Evolutionary conservation across 208 protist species (phyloP).

Genomic region (Herpetomonas tarakana): DNA sequence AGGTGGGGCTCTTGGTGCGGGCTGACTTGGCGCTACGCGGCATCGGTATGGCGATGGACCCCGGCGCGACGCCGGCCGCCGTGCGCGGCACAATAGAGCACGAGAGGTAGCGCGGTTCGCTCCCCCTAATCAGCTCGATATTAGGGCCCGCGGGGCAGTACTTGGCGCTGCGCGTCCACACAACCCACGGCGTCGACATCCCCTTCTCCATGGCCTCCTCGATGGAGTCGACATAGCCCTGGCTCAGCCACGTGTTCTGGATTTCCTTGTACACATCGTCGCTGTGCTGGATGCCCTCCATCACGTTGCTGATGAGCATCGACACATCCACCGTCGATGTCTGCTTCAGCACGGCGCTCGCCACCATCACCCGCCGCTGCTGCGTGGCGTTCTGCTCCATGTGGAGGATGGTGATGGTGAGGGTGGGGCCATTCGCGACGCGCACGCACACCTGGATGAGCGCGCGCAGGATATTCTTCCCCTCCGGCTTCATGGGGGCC

Average conservation of each 20-base stretch:
- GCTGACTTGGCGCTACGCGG: slow-evolving; percentile 74
- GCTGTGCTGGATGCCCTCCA: slow-evolving; percentile 30
- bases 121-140: slow-evolving; percentile 32
- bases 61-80: slow-evolving; percentile 13
- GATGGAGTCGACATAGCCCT: slow-evolving; percentile 65
- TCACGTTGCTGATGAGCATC: slow-evolving; percentile 62
- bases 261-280: slow-evolving; percentile 50
- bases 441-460: slow-evolving; percentile 51
- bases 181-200: slow-evolving; percentile 41
- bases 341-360: slow-evolving; percentile 34
- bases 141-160: slow-evolving; percentile 30
- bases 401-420: slow-evolving; percentile 50
- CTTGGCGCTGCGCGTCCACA: slow-evolving; percentile 77
- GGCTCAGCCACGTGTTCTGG: slow-evolving; percentile 27
- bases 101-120: slow-evolving; percentile 36
- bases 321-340: slow-evolving; percentile 29
- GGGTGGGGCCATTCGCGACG: slow-evolving; percentile 22
- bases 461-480: slow-evolving; percentile 28
- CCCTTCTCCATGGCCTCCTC: slow-evolving; percentile 55
- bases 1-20: slow-evolving; percentile 50
- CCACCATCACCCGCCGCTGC: slow-evolving; percentile 34
- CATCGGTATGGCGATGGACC: slow-evolving; percentile 77
- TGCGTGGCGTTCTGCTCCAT: slow-evolving; percentile 35
- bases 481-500: slow-evolving; percentile 40
- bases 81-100: slow-evolving; percentile 33